Conservation (phyloP, 2,329 filamentous ascomycete genomes). For the Botrytis hyacinthi region DNA sequence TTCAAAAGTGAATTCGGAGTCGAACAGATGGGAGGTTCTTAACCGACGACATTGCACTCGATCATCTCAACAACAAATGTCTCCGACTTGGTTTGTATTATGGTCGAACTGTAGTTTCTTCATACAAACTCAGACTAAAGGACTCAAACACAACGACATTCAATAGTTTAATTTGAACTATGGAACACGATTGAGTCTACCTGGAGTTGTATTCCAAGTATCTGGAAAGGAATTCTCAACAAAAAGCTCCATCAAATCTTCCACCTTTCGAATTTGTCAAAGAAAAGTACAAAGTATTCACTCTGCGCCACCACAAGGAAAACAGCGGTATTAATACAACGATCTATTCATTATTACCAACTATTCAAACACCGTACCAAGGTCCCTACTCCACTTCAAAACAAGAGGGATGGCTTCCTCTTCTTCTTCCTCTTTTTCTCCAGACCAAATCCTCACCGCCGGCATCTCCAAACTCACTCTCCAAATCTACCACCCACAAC, state of each 20-base stretch:
- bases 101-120: background rate
- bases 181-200: background rate
- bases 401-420: background rate
- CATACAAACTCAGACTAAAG: accelerated
- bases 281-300: background rate
- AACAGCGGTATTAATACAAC: background rate
- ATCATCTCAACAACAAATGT: background rate
- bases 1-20: background rate
- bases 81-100: background rate
- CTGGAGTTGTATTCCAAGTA: background rate
- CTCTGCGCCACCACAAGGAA: background rate
- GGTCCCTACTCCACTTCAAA: background rate
- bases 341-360: no score
- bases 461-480: background rate
- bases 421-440: background rate
- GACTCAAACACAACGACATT: background rate
- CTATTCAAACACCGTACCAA: background rate
- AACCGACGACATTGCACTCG: background rate
- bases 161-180: background rate
- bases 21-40: no score
- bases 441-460: background rate
- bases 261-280: background rate
- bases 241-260: background rate
- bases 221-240: background rate
- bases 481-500: background rate